Evolutionary conservation across 306 rosid genomes (phyloP).

Genomic region (Cucumis hystrix): DNA sequence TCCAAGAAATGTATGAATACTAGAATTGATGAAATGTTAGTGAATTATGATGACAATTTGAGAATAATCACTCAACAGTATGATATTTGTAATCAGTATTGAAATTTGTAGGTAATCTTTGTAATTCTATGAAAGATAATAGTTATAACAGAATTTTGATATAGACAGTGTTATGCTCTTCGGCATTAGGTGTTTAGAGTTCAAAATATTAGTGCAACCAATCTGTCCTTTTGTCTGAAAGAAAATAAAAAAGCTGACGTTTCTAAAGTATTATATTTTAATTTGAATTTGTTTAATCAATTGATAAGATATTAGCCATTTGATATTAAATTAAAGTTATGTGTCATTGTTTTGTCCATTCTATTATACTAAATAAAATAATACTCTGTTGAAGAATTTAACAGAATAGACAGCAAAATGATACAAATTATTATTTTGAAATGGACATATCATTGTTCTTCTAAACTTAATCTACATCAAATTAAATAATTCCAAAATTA

Average conservation of each 20-base stretch:
- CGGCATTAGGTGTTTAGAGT: background rate
- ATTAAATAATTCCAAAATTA: background rate
- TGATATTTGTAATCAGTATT: background rate
- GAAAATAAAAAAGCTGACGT: background rate
- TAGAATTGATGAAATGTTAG: background rate
- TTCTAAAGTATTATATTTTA: background rate
- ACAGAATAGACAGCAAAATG: conserved; percentile 1
- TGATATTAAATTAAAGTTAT: background rate
- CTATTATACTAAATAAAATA: background rate
- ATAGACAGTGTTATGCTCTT: background rate
- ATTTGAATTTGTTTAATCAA: background rate
- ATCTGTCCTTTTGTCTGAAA: background rate
- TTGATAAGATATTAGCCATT: background rate
- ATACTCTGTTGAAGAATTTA: background rate
- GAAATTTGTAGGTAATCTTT: background rate
- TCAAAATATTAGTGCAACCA: background rate
- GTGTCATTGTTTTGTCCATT: background rate
- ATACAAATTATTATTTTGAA: background rate
- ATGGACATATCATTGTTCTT: background rate
- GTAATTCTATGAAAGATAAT: background rate
- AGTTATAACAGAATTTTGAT: too few species aligned
- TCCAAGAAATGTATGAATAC: background rate
- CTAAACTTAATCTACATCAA: background rate
- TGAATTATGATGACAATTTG: background rate
- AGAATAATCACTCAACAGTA: background rate